These are phyloP conservation scores for Peronospora destructor DNA, from an alignment of 352 stramenopile species.

Conservation along the genomic window DNA sequence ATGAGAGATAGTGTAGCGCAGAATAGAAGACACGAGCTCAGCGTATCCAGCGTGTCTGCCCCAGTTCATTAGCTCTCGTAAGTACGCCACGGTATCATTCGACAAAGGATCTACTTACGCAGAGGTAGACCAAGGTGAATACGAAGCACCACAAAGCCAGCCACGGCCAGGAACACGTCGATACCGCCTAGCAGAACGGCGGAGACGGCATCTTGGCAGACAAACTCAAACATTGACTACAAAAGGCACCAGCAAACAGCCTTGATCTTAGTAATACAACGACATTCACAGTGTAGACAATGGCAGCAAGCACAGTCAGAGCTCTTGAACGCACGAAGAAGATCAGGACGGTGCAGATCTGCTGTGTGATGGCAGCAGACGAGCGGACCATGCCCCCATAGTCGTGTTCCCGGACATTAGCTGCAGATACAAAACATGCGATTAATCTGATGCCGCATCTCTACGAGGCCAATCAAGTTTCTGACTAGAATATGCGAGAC, in stretches of 20 bases:
- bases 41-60: slow-evolving; percentile 40
- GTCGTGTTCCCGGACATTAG: slow-evolving; percentile 76
- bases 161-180: slow-evolving; percentile 47
- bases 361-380: slow-evolving; percentile 79
- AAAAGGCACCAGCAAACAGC: slow-evolving; percentile 1
- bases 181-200: slow-evolving; percentile 47
- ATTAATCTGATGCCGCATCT: neutral
- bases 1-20: slow-evolving; percentile 80
- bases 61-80: neutral
- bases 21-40: slow-evolving; percentile 77
- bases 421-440: slow-evolving; percentile 20
- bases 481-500: neutral
- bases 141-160: slow-evolving; percentile 53
- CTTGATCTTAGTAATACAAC: neutral
- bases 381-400: slow-evolving; percentile 83
- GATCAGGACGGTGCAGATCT: slow-evolving; percentile 83
- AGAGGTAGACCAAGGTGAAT: slow-evolving; percentile 30
- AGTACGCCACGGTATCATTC: neutral
- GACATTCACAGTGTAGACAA: neutral
- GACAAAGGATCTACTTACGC: slow-evolving; percentile 24
- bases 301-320: neutral
- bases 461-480: neutral
- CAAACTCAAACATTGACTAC: slow-evolving; percentile 72
- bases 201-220: slow-evolving; percentile 49
- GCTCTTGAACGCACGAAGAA: slow-evolving; percentile 63